A percentile compares a stretch with the other conserved stretches of the same genome.
These are phyloP conservation scores for Psilocybe subaeruginosa DNA, from an alignment of 768 basidiomycete genomes.

Conservation along the genomic window DNA sequence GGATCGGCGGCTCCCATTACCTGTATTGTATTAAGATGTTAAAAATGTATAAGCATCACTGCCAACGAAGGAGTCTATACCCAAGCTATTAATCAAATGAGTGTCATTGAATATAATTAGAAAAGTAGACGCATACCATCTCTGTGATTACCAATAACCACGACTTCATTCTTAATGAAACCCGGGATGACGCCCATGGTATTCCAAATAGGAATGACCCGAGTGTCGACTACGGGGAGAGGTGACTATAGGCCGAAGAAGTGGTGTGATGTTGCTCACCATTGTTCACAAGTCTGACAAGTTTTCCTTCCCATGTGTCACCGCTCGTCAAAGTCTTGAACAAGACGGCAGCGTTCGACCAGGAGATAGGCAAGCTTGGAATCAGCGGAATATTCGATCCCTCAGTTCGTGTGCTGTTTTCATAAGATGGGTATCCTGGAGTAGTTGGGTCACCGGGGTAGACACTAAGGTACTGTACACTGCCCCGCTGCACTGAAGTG, in stretches of 20 bases:
- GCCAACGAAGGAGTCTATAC: slow-evolving; percentile 35
- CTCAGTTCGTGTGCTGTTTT: slow-evolving; percentile 70
- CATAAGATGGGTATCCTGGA: slow-evolving; percentile 88
- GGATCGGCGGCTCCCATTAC: slow-evolving; percentile 84
- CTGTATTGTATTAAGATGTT: slow-evolving; percentile 25
- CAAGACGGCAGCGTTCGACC: slow-evolving; percentile 75
- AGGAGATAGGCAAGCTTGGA: slow-evolving; percentile 90
- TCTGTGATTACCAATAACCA: slow-evolving; percentile 87
- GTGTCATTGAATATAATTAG: slow-evolving; percentile 62
- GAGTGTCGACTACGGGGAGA: slow-evolving; percentile 58
- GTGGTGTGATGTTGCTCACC: slow-evolving; percentile 34
- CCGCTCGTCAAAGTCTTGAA: slow-evolving; percentile 34
- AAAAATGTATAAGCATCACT: neutral
- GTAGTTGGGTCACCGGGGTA: slow-evolving; percentile 86
- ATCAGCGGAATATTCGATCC: slow-evolving; percentile 70
- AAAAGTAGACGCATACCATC: slow-evolving; percentile 75
- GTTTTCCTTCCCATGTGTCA: slow-evolving; percentile 32
- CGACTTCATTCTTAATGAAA: slow-evolving; percentile 79
- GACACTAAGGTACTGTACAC: slow-evolving; percentile 68
- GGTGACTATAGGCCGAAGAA: neutral
- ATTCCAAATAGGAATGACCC: slow-evolving; percentile 92
- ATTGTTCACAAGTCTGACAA: slow-evolving; percentile 59
- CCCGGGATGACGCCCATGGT: slow-evolving; percentile 83
- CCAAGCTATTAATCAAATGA: slow-evolving; percentile 47
- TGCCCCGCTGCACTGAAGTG: slow-evolving; percentile 85